Evolutionary conservation across 306 rosid genomes (phyloP), one percentile per base, ranked within the genome.

Genomic region (Castanea crenata): DNA sequence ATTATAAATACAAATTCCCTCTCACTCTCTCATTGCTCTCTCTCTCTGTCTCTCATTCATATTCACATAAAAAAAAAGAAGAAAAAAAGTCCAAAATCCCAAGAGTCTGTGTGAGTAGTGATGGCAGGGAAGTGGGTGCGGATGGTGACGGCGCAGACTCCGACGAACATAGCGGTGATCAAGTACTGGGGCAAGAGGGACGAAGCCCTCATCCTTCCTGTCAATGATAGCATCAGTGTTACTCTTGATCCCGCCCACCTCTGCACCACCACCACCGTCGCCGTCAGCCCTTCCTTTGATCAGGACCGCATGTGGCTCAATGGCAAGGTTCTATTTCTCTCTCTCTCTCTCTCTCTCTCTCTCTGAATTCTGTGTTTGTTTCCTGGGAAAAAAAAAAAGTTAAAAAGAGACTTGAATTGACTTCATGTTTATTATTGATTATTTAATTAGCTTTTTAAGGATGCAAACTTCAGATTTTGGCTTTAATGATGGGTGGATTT

Each of bases 141-240:
- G 69, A 82, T 89, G 94, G 92, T 83, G 68, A 93, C 99, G 4
- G 99, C 99, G 0, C 98, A 93, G 78, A 93, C 99, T 12, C 99
- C 99, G 1, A 95, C 98, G 15, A 95, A 95, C 88, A 95, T 95
- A 73, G 98, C 99, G 18, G 99, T 95, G 31, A 95, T 95, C 71
- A 95, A 95, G 85, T 95, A 95, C 79, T 95, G 99, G 99, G 99
- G 99, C 0, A 95, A 95, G 86, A 87, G 99, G 55, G 98, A 95
- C 67, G 99, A 95, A 80, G 82, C 83, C 64, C 89, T 95, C 6
- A 93, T 95, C 79, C 79, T 95, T 81, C 98, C 99, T 1, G 92
- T 95, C 7, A 95, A 95, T 62, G 99, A 95, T 76, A 95, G 99
- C 71, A 95, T 93, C 74, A 95, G 99, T 67, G 97, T 93, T 9